phyloP scores from a whole-genome alignment of 495 filamentous ascomycete species.

The Tuber brumale region DNA sequence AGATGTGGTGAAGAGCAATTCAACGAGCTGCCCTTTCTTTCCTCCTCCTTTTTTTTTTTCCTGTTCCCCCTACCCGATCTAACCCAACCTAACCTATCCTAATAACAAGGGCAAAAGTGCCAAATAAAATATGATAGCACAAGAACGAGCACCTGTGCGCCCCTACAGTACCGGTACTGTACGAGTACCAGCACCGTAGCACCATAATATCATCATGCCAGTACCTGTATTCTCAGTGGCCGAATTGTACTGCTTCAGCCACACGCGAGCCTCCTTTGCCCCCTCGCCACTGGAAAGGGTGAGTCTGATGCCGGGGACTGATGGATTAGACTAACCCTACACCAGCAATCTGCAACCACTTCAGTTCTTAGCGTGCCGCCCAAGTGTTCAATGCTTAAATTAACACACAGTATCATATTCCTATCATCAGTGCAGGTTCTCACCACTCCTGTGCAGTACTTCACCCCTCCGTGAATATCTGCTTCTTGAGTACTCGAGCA shows the following conservation, averaged over 20 bases:
- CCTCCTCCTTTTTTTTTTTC: not conserved
- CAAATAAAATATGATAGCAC: not conserved
- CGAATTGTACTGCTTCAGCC: not conserved
- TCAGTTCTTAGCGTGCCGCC: no score
- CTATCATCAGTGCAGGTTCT: no score
- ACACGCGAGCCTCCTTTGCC: not conserved
- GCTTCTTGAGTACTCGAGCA: not conserved
- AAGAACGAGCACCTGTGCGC: not conserved
- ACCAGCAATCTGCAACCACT: no score
- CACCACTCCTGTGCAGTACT: no score
- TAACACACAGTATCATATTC: not conserved
- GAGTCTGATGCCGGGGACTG: no score
- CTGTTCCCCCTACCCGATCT: not conserved
- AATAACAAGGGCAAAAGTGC: not conserved
- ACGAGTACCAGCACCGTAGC: no score
- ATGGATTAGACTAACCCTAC: no score
- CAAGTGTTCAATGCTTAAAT: no score
- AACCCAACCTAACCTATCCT: no score
- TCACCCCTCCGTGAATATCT: not conserved
- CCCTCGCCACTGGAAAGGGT: not conserved
- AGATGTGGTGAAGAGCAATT: not conserved
- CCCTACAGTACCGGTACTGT: not conserved
- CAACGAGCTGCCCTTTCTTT: not conserved
- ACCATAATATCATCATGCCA: no score
- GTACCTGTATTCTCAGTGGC: not conserved